A percentile compares a stretch with the other conserved stretches of the same genome.
Conservation (phyloP, 352 stramenopile species). For the Phytophthora lateralis region DNA sequence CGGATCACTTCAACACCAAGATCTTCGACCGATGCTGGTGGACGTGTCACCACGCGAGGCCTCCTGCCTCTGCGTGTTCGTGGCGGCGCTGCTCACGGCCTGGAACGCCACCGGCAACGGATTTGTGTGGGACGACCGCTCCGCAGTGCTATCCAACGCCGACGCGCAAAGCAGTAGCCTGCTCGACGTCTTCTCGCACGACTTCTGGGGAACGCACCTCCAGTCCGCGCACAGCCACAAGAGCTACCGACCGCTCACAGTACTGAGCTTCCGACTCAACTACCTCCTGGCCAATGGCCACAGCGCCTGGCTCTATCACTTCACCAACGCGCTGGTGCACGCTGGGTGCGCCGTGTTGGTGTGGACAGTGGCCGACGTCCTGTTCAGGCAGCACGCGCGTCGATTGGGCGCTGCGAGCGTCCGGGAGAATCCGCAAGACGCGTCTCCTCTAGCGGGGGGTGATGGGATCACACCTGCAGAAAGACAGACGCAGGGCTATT, state of each 20-base stretch:
- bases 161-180: constrained; percentile 54
- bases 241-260: constrained; percentile 86
- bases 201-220: constrained; percentile 90
- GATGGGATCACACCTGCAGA: background rate
- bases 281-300: constrained; percentile 50
- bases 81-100: constrained; percentile 51
- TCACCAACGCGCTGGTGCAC: constrained; percentile 80
- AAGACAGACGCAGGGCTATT: background rate
- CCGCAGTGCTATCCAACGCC: constrained; percentile 69
- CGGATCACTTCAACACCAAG: constrained; percentile 17
- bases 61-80: constrained; percentile 25
- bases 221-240: constrained; percentile 73
- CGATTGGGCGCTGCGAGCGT: background rate
- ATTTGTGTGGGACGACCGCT: constrained; percentile 92
- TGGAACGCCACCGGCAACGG: constrained; percentile 59
- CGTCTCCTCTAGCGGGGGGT: background rate
- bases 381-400: constrained; percentile 34
- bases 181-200: constrained; percentile 66
- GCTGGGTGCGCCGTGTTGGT: constrained; percentile 61
- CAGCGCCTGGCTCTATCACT: constrained; percentile 68
- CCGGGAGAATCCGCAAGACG: constrained; percentile 29
- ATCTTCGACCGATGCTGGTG: constrained; percentile 29
- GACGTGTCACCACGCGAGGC: constrained; percentile 21
- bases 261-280: constrained; percentile 80
- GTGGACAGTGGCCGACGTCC: constrained; percentile 43